phyloP scores from a whole-genome alignment of 1,284 basidiomycete species.

The Trichosporon sp. region DNA sequence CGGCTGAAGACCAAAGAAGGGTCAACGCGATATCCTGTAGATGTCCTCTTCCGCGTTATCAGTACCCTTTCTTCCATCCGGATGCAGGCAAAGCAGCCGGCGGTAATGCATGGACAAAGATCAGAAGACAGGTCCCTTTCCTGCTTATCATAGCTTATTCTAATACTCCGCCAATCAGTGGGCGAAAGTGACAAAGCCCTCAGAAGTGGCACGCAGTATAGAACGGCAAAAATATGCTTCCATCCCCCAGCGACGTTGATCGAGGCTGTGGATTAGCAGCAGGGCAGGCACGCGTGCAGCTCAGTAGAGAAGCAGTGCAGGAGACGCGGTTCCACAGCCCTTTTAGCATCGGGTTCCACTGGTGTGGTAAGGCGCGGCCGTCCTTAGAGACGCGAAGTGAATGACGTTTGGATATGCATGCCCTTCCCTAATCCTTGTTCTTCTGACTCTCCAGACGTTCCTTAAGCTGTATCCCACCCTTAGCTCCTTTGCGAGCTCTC shows the following conservation, averaged over 20 bases:
- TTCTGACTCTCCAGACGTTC: neutral
- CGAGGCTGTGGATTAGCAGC: neutral
- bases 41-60: neutral
- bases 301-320: no score
- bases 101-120: no score
- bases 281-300: neutral
- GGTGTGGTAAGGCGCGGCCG: neutral
- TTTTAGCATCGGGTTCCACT: neutral
- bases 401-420: slow-evolving; percentile 2
- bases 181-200: no score
- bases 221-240: no score
- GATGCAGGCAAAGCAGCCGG: no score
- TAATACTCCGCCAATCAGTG: no score
- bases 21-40: neutral
- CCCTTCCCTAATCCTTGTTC: neutral
- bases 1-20: neutral
- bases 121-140: no score
- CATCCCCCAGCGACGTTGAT: no score
- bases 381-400: neutral
- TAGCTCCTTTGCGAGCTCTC: neutral
- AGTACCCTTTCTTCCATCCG: neutral
- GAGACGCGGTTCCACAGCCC: neutral
- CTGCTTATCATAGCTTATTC: no score
- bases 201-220: no score
- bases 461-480: neutral